Conservation (phyloP, 306 rosid genomes). For the Amphicarpaea edgeworthii region DNA sequence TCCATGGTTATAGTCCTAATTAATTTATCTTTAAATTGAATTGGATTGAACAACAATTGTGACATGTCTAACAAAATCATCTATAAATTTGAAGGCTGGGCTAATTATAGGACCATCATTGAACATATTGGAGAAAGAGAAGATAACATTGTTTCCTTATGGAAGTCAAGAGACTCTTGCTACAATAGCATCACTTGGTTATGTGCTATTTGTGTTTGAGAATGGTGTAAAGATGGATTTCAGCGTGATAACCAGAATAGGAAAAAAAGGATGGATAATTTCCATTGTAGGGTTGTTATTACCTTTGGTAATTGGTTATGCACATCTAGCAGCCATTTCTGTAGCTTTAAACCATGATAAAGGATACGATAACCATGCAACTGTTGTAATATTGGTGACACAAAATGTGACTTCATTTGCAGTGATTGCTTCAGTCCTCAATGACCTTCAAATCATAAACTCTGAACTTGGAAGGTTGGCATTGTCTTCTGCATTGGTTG, state of each 20-base stretch:
- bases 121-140: not conserved
- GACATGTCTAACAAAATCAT: not conserved
- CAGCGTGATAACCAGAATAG: slow-evolving; percentile 41
- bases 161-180: slow-evolving; percentile 56
- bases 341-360: accelerated
- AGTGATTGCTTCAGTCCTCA: slow-evolving; percentile 46
- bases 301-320: not conserved
- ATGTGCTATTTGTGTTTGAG: slow-evolving; percentile 47
- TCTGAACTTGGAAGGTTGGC: slow-evolving; percentile 52
- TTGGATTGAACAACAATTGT: not conserved
- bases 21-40: not conserved
- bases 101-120: slow-evolving; percentile 53
- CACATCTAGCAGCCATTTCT: not conserved
- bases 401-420: slow-evolving; percentile 50
- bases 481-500: slow-evolving; percentile 49
- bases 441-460: slow-evolving; percentile 48
- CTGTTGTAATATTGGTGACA: slow-evolving; percentile 1
- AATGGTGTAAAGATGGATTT: slow-evolving; percentile 61
- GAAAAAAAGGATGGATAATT: slow-evolving; percentile 47
- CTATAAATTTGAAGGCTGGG: slow-evolving; percentile 49
- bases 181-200: slow-evolving; percentile 52
- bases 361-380: not conserved
- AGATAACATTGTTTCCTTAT: slow-evolving; percentile 39
- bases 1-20: not conserved
- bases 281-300: slow-evolving; percentile 8